A percentile compares a stretch with the other conserved stretches of the same genome.
These are phyloP conservation scores for Sanghuangporus weigelae DNA, from an alignment of 1,284 basidiomycete species.

Conservation along the genomic window DNA sequence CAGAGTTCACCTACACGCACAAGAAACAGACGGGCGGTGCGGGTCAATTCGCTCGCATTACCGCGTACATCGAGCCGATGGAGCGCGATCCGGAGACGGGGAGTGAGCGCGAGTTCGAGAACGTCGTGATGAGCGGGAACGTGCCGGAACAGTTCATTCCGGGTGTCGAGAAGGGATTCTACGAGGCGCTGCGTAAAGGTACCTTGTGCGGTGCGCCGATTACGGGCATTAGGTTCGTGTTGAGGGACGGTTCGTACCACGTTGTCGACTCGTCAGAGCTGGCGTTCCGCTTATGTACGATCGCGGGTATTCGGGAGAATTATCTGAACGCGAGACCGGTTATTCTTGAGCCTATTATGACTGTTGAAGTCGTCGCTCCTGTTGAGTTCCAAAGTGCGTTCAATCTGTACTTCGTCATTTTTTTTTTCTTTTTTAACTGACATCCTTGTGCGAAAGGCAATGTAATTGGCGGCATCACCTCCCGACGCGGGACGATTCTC, in stretches of 20 bases:
- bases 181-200: conserved; percentile 91
- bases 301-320: conserved; percentile 91
- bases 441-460: conserved; percentile 39
- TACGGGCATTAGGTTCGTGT: conserved; percentile 81
- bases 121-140: conserved; percentile 87
- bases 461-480: conserved; percentile 94
- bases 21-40: conserved; percentile 99
- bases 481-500: conserved; percentile 89
- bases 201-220: conserved; percentile 87
- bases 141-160: conserved; percentile 93
- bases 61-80: conserved; percentile 93
- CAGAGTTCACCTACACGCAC: conserved; percentile 90
- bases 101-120: conserved; percentile 87
- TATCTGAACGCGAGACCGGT: conserved; percentile 76
- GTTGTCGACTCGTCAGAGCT: conserved; percentile 97
- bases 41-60: conserved; percentile 93
- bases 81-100: conserved; percentile 73
- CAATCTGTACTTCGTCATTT: neutral
- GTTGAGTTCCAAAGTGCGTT: conserved; percentile 89
- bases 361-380: conserved; percentile 95
- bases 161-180: conserved; percentile 96
- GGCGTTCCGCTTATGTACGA: conserved; percentile 88
- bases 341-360: conserved; percentile 97
- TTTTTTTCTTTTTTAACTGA: neutral
- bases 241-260: conserved; percentile 92